Percentiles rank a stretch among this genome's conserved stretches.
These are phyloP conservation scores for Euphrasia arctica DNA, from an alignment of 305 asterid species.

Conservation along the genomic window DNA sequence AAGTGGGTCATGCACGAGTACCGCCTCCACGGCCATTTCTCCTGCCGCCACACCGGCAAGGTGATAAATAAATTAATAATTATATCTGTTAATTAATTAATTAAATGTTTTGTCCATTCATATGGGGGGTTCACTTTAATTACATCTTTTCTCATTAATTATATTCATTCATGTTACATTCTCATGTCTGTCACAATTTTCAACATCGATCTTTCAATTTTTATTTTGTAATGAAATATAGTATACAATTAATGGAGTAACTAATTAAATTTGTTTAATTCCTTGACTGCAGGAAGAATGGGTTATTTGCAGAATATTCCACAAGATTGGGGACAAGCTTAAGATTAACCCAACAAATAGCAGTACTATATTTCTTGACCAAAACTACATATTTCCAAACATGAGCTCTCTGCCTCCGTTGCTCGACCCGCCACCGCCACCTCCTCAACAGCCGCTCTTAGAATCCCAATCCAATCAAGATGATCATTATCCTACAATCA, in stretches of 20 bases:
- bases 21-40: conserved; percentile 70
- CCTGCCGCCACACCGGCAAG: conserved; percentile 66
- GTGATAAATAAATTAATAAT: conserved; percentile 23
- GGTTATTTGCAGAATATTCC: conserved; percentile 82
- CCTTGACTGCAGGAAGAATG: conserved; percentile 64
- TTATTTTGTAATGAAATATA: too few species aligned
- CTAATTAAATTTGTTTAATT: not conserved
- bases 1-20: conserved; percentile 97
- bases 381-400: conserved; percentile 27
- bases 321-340: conserved; percentile 58
- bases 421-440: conserved; percentile 43
- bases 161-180: too few species aligned
- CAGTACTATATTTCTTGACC: conserved; percentile 9
- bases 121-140: conserved; percentile 34
- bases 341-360: conserved; percentile 24
- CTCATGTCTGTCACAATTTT: too few species aligned
- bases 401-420: conserved; percentile 38
- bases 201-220: too few species aligned
- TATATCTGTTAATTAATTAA: not conserved
- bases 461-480: not conserved
- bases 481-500: conserved; percentile 9
- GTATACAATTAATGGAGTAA: too few species aligned
- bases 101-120: conserved; percentile 26
- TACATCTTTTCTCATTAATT: too few species aligned
- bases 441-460: conserved; percentile 1